Evolutionary conservation across 2,329 filamentous ascomycete species (phyloP).

Genomic region (Pseudocercospora eumusae): DNA sequence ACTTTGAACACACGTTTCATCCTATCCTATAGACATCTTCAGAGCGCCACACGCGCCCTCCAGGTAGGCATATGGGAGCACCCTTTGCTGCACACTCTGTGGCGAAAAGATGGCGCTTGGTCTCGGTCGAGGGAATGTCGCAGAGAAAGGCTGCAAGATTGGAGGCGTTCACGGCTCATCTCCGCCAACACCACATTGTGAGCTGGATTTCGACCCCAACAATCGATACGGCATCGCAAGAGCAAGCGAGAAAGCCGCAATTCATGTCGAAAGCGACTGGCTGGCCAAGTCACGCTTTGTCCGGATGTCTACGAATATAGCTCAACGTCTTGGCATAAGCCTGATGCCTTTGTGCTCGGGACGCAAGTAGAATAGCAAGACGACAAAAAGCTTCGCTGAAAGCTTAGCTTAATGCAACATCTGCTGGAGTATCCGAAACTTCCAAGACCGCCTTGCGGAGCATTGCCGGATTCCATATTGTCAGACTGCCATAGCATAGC

Average conservation of each 20-base stretch:
- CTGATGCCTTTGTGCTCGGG: not conserved
- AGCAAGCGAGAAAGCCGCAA: not conserved
- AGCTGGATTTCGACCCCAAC: not conserved
- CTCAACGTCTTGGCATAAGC: not conserved
- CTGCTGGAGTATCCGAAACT: not conserved
- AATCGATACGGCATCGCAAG: not conserved
- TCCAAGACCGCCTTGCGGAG: not conserved
- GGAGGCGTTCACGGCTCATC: not conserved
- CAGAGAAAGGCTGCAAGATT: not conserved
- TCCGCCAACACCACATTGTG: not conserved
- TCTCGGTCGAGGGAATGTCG: not conserved
- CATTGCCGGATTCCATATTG: not conserved
- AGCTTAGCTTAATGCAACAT: not conserved
- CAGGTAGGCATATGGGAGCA: not conserved
- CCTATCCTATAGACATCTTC: not conserved
- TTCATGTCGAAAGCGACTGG: not conserved
- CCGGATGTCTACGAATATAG: not conserved
- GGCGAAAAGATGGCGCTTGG: not conserved
- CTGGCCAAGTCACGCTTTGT: not conserved
- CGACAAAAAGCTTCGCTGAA: not conserved
- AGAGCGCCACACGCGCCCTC: not conserved
- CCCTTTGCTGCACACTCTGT: not conserved
- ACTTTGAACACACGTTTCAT: constrained; percentile 3
- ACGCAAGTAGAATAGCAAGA: constrained; percentile 3
- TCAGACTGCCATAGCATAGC: not conserved